Base-by-base conservation (phyloP, 2,329 filamentous ascomycete species). In the Pseudocercospora fuligena region DNA sequence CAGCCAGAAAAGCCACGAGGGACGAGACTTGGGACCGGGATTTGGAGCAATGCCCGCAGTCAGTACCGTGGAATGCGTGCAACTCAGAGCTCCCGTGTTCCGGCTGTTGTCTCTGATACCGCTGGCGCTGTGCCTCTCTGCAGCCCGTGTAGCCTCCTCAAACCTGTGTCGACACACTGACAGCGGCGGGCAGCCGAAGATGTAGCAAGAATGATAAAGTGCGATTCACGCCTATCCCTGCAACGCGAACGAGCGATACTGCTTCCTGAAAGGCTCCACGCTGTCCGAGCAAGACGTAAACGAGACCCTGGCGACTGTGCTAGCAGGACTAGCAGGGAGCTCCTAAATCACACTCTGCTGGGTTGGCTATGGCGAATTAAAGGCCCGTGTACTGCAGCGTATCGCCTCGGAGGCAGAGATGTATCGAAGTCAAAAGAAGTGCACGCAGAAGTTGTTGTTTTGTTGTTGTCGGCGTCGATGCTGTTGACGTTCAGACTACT, bases 251-350 rank as follows among this genome's bases (percentile, higher is more conserved):
- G 43, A 47, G 31, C 31, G 31, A 33, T 12, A 33, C 31, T 33
- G 33, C 33, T 36, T 49, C 5, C 47, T 27, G 21, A 53, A 54
- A 54, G 21, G 14, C 31, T 59, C 27, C 40, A 29, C 49, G 23
- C 47, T 53, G 47, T 25, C 19, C 49, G 23, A 29, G n/a, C 57
- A 16, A 9, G 33, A 43, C 57, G 57, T 16, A 58, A 58, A 58
- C 54, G 54, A 58, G 54, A 58, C 54, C 54, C 54, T 58, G 54
- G 54, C 29, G 29, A 58, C 54, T 19, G n/a, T 19, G 23, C 54
- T 40, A 23, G n/a, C 27, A 11, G n/a, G 31, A 25, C 54, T 58
- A 58, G 54, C 54, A 58, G 54, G 54, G 54, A 58, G 14, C 14
- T n/a, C 31, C 27, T 54, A 7, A 51, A 51, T 51, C 47, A 51